Evolutionary conservation across 257 asterid species (phyloP).

Genomic region (Salvia hispanica): DNA sequence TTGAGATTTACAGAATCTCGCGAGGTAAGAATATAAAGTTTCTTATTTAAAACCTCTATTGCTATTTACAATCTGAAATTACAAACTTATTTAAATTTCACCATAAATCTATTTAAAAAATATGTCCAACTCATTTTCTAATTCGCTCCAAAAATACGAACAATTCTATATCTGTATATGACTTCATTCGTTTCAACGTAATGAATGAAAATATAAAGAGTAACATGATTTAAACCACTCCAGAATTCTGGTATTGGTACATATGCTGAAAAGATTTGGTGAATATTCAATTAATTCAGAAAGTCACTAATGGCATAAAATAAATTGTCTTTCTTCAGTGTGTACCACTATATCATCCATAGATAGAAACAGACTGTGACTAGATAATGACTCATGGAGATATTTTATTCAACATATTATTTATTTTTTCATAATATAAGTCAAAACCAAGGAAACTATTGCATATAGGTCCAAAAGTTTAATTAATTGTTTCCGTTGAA

Average conservation of each 20-base stretch:
- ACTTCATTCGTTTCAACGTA: background rate
- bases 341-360: slow-evolving; percentile 24
- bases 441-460: slow-evolving; percentile 24
- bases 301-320: slow-evolving; percentile 12
- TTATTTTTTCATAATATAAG: background rate
- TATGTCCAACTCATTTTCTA: background rate
- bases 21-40: too few relatives aligned
- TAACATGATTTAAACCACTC: background rate
- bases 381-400: slow-evolving; percentile 34
- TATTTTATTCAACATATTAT: slow-evolving; percentile 8
- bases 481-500: slow-evolving; percentile 25
- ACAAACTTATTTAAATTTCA: background rate
- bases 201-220: background rate
- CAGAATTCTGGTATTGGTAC: background rate
- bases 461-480: slow-evolving; percentile 23
- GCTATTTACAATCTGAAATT: background rate
- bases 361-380: slow-evolving; percentile 34
- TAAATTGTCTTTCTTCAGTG: slow-evolving; percentile 28
- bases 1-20: too few relatives aligned
- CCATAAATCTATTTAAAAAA: background rate
- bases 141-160: background rate
- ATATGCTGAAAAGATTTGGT: slow-evolving; percentile 13
- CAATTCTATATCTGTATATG: background rate
- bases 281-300: slow-evolving; percentile 25
- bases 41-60: too few relatives aligned